Base-by-base conservation (phyloP, 2,329 filamentous ascomycete species). In the Xylariaceae sp. region DNA sequence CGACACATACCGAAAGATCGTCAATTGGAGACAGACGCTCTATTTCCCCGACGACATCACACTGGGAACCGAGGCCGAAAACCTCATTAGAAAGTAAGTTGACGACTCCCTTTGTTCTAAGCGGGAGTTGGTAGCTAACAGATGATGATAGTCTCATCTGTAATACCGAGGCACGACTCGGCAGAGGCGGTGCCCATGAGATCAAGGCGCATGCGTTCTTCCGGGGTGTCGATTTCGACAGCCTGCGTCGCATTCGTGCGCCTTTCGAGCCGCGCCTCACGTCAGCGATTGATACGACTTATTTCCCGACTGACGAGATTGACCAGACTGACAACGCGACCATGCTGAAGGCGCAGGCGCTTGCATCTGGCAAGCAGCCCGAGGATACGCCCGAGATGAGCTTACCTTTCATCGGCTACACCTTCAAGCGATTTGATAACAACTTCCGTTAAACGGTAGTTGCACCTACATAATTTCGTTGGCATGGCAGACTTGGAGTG, bases 261-360 rank as follows among this genome's bases (percentile, higher is more conserved):
- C 94, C 94, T 0, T 99, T 99, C 73, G 93, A 97, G 78, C 94
- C 94, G 2, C 91, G 92, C 71, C 81, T 99, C 65, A 89, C 89
- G 62, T 96, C 91, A 64, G 94, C 94, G 74, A 89, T 96, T 69
- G 94, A 99, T 73, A 96, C 94, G 17, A 93, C 92, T 51, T 97
- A 99, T 80, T 99, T 99, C 86, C 94, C 94, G 8, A 97, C 92
- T 55, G 94, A 99, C 72, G 94, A 99, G 76, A 97, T 99, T 72
- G 92, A 96, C 69, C 93, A 97, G 79, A 93, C 92, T 57, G 92
- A 97, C 74, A 96, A 92, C 65, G 91, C 89, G 58, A 94, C 92
- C 23, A 83, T 90, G 66, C 83, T 96, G 70, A 89, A 91, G 73
- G 90, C 90, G 17, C 90, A 95, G 75, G 90, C 90, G 53, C 83